A percentile compares a stretch with the other conserved stretches of the same genome.
Evolutionary conservation across 352 stramenopile genomes (phyloP).

Genomic region (Phytophthora fragariaefolia): DNA sequence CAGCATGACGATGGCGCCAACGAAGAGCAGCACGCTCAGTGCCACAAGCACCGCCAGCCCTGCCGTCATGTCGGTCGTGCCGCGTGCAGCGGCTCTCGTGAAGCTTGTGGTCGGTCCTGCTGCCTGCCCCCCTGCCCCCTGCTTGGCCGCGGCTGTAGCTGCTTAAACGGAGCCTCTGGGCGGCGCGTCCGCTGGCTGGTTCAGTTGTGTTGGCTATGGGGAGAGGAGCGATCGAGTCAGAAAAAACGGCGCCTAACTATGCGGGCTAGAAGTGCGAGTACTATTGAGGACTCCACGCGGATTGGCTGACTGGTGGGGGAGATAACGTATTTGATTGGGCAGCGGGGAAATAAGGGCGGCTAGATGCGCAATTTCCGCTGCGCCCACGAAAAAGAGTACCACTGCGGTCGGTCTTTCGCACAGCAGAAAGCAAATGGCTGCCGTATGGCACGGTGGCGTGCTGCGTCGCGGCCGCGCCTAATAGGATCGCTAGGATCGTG

Average conservation of each 20-base stretch:
- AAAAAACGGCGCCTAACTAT: conserved; percentile 29
- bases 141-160: background rate
- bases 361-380: conserved; percentile 13
- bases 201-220: conserved; percentile 28
- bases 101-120: background rate
- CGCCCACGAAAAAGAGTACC: conserved; percentile 15
- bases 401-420: conserved; percentile 29
- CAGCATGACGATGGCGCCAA: conserved; percentile 51
- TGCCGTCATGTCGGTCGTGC: conserved; percentile 44
- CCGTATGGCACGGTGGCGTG: conserved; percentile 31
- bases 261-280: conserved; percentile 17
- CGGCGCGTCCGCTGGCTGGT: conserved; percentile 12
- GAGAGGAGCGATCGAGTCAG: conserved; percentile 23
- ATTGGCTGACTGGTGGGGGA: conserved; percentile 12
- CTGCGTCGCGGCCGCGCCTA: conserved; percentile 4
- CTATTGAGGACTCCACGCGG: background rate
- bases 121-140: background rate
- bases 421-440: conserved; percentile 26
- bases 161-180: background rate
- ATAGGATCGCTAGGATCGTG: background rate
- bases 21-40: conserved; percentile 50
- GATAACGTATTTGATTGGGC: background rate
- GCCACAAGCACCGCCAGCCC: conserved; percentile 48
- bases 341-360: background rate
- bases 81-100: too few species aligned